Conservation (phyloP, 371 early-diverging fungal species). For the Mucor circinelloides region DNA sequence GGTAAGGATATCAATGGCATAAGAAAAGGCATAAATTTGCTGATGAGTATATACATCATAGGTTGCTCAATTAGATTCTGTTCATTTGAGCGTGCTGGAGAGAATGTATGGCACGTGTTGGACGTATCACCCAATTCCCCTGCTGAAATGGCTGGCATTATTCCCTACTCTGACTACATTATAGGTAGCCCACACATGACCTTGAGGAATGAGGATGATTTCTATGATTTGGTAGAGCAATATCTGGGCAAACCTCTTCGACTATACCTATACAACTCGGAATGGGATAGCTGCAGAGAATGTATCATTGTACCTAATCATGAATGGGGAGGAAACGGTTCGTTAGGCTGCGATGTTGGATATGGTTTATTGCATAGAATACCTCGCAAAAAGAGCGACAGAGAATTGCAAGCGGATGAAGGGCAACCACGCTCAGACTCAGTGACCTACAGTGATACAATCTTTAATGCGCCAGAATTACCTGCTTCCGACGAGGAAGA, state of each 20-base stretch:
- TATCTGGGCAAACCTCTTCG: slow-evolving; percentile 58
- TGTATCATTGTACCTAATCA: slow-evolving; percentile 69
- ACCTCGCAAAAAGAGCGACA: slow-evolving; percentile 24
- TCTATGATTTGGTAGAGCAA: slow-evolving; percentile 60
- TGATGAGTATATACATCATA: slow-evolving; percentile 2
- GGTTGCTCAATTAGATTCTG: slow-evolving; percentile 80
- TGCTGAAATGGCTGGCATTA: slow-evolving; percentile 69
- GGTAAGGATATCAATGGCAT: slow-evolving; percentile 19
- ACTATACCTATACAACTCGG: slow-evolving; percentile 66
- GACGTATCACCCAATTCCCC: slow-evolving; percentile 63
- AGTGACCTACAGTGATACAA: slow-evolving; percentile 26
- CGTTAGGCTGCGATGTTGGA: slow-evolving; percentile 72
- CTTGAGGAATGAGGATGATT: slow-evolving; percentile 61
- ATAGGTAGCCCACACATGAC: slow-evolving; percentile 65
- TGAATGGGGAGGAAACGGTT: slow-evolving; percentile 74
- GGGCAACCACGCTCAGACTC: neutral
- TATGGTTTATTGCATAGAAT: slow-evolving; percentile 52
- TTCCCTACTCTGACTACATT: slow-evolving; percentile 66
- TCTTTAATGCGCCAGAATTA: slow-evolving; percentile 28
- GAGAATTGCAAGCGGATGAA: slow-evolving; percentile 4
- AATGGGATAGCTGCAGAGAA: slow-evolving; percentile 68
- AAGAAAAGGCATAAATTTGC: neutral
- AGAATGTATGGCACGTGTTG: slow-evolving; percentile 79
- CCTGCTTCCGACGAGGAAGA: slow-evolving; percentile 1
- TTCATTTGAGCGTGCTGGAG: slow-evolving; percentile 66